These are phyloP conservation scores for Tetracentron sinense DNA, from an alignment of 164 flowering plant genomes.

Conservation along the genomic window DNA sequence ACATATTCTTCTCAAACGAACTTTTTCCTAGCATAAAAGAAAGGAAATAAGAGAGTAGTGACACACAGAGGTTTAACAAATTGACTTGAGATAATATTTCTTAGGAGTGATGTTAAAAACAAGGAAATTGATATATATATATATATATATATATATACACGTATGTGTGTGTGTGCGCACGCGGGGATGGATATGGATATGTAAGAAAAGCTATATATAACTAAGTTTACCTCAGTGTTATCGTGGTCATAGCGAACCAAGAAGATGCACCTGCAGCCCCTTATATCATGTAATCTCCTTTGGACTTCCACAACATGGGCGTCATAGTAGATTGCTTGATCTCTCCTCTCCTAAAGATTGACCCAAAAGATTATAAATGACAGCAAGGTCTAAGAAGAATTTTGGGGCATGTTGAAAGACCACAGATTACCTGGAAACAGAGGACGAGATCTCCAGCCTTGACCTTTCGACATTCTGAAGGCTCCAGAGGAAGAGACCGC, in stretches of 20 bases:
- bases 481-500: slow-evolving; percentile 76
- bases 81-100: too few species aligned
- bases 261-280: slow-evolving; percentile 73
- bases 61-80: too few species aligned
- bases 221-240: slow-evolving; percentile 42
- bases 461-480: slow-evolving; percentile 68
- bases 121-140: too few species aligned
- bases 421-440: slow-evolving; percentile 63
- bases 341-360: slow-evolving; percentile 56
- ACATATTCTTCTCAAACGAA: slow-evolving; percentile 42
- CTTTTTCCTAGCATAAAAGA: slow-evolving; percentile 40
- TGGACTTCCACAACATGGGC: slow-evolving; percentile 61
- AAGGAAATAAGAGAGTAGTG: not conserved
- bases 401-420: not conserved
- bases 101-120: not conserved
- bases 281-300: slow-evolving; percentile 59
- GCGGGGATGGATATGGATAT: not conserved
- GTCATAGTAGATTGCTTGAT: slow-evolving; percentile 66
- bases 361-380: not conserved
- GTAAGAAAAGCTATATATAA: not conserved
- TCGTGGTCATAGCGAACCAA: slow-evolving; percentile 69
- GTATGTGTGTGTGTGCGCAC: too few species aligned
- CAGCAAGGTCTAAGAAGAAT: not conserved
- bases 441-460: slow-evolving; percentile 68
- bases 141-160: too few species aligned